Conservation (phyloP, 148 eudicot species). For the Rhododendron griersonianum region DNA sequence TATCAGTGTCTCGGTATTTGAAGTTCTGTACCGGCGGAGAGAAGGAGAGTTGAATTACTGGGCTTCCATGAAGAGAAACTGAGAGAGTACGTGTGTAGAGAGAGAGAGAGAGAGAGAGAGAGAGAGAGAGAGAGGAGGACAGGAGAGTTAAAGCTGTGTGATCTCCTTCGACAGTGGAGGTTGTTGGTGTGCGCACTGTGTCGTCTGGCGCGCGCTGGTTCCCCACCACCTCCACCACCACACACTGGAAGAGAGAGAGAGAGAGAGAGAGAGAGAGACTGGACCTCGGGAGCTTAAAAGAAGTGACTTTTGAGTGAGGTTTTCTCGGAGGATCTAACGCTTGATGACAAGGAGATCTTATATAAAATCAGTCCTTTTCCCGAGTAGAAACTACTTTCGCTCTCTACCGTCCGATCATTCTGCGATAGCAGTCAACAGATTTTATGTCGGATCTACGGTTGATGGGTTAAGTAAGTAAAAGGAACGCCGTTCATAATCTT, state of each 20-base stretch:
- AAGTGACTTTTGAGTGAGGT: slow-evolving; percentile 58
- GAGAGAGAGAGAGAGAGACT: neutral
- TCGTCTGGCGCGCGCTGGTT: slow-evolving; percentile 6
- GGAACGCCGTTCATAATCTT: neutral
- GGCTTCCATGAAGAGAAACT: neutral
- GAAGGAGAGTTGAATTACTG: neutral
- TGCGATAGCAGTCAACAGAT: neutral
- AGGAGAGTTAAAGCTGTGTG: slow-evolving; percentile 14
- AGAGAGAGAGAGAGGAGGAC: neutral
- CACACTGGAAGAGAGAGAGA: neutral
- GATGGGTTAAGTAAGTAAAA: neutral
- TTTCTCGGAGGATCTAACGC: slow-evolving; percentile 27
- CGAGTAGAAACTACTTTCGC: neutral
- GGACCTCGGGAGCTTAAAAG: slow-evolving; percentile 38
- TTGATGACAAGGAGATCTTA: neutral
- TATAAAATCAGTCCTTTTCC: neutral
- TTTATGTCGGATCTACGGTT: neutral
- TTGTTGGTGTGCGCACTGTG: slow-evolving; percentile 26
- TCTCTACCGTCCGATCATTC: neutral
- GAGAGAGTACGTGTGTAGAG: neutral
- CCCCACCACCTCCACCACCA: slow-evolving; percentile 9
- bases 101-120: neutral
- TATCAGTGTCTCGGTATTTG: neutral
- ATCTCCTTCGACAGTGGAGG: slow-evolving; percentile 24
- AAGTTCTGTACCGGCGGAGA: neutral